Percentiles rank a stretch among this genome's conserved stretches.
These are phyloP conservation scores for Neurospora cerealis DNA, from an alignment of 495 filamentous ascomycete species.

Conservation along the genomic window DNA sequence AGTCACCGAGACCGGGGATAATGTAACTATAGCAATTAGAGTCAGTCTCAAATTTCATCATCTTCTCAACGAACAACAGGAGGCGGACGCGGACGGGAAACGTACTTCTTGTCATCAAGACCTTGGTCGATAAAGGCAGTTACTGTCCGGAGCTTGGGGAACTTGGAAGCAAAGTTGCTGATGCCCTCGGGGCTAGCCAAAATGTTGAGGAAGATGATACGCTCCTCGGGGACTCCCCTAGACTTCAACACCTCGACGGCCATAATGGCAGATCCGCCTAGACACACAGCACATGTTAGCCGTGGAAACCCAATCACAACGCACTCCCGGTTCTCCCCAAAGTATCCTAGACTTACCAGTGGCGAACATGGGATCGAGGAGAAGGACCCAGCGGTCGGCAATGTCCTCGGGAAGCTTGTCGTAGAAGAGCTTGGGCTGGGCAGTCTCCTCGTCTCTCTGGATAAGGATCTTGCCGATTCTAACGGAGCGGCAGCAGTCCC, in stretches of 20 bases:
- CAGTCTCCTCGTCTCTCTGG: conserved; percentile 91
- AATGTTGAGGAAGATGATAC: conserved; percentile 90
- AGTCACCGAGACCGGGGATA: conserved; percentile 89
- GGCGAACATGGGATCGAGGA: conserved; percentile 98
- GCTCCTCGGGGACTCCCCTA: conserved; percentile 85
- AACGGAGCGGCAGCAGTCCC: conserved; percentile 93
- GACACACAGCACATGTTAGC: conserved; percentile 4
- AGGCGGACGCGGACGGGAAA: conserved; percentile 3
- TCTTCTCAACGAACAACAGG: conserved; percentile 11
- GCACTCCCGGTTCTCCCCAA: neutral
- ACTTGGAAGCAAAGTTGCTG: conserved; percentile 77
- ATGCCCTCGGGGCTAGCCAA: conserved; percentile 93
- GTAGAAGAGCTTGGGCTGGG: conserved; percentile 86
- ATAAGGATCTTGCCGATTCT: conserved; percentile 97
- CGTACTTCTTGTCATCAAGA: conserved; percentile 92
- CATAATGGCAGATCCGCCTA: conserved; percentile 92
- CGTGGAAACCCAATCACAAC: neutral
- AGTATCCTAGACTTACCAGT: conserved; percentile 54
- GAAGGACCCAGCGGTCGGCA: conserved; percentile 78
- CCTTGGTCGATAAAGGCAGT: conserved; percentile 95
- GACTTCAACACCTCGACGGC: conserved; percentile 85
- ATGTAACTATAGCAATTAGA: conserved; percentile 62
- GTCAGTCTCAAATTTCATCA: neutral
- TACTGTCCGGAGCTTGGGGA: conserved; percentile 85
- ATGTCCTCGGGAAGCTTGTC: conserved; percentile 96